Conservation (phyloP, 345 rosid genomes). For the Carallia brachiata region DNA sequence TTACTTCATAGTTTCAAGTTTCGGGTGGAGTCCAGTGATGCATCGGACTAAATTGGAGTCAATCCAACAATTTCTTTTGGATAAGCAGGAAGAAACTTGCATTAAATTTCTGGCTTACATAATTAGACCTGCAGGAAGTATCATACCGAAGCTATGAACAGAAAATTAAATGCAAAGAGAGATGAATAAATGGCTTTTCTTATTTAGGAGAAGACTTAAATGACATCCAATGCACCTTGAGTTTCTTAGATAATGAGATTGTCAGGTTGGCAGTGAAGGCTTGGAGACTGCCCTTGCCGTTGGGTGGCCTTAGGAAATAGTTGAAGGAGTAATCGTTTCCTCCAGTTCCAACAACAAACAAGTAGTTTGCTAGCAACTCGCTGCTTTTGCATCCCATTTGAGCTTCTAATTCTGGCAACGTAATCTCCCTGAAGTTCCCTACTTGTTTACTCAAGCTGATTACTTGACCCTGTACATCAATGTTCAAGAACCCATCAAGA, state of each 20-base stretch:
- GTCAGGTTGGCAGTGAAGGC: conserved; percentile 50
- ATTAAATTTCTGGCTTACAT: too few species aligned
- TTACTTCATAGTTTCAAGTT: too few species aligned
- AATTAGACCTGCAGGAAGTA: too few species aligned
- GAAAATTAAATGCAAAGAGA: neutral
- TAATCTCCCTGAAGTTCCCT: conserved; percentile 41
- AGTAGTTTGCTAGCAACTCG: conserved; percentile 26
- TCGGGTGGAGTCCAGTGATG: too few species aligned
- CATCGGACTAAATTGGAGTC: too few species aligned
- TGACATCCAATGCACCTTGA: conserved; percentile 35
- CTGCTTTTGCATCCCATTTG: conserved; percentile 17
- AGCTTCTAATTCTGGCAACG: conserved; percentile 35
- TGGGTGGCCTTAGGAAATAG: conserved; percentile 36
- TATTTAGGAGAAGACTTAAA: neutral
- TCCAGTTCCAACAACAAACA: conserved; percentile 55
- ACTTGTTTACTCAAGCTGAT: conserved; percentile 49
- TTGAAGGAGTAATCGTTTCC: conserved; percentile 68
- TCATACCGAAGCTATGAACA: too few species aligned
- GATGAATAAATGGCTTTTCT: too few species aligned
- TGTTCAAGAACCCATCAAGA: neutral
- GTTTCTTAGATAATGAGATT: conserved; percentile 32
- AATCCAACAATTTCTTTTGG: too few species aligned
- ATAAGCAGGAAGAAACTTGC: too few species aligned
- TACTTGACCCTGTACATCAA: conserved; percentile 42
- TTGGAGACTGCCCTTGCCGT: conserved; percentile 23